These are phyloP conservation scores for Takashimella koratensis DNA, from an alignment of 1,284 basidiomycete genomes.

Conservation along the genomic window DNA sequence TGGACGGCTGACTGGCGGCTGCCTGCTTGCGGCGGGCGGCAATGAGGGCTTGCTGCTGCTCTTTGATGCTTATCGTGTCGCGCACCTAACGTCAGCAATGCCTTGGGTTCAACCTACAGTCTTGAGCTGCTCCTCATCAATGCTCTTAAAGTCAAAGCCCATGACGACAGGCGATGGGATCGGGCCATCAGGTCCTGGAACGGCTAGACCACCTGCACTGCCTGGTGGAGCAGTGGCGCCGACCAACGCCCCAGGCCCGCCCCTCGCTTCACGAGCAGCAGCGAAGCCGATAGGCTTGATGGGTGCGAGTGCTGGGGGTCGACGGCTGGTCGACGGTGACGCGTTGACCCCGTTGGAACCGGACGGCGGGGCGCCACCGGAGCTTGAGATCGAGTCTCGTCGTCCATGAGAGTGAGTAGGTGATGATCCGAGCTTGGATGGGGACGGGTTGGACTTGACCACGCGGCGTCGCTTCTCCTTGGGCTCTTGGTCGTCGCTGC, in stretches of 20 bases:
- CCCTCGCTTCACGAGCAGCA: slow-evolving; percentile 31
- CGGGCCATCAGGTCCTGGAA: slow-evolving; percentile 7
- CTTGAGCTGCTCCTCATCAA: slow-evolving; percentile 43
- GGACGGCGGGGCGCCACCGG: background rate
- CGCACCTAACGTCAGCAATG: slow-evolving; percentile 32
- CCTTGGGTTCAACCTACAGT: slow-evolving; percentile 27
- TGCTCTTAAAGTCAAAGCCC: slow-evolving; percentile 45
- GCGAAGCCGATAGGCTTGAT: slow-evolving; percentile 45
- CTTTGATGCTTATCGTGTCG: slow-evolving; percentile 44
- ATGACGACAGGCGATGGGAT: slow-evolving; percentile 45
- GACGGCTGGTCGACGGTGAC: slow-evolving; percentile 5
- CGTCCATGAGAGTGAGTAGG: background rate
- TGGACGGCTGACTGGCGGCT: slow-evolving; percentile 31
- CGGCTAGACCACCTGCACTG: background rate
- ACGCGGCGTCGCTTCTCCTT: background rate
- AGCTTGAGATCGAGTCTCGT: background rate
- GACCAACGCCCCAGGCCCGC: slow-evolving; percentile 21
- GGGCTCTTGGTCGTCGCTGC: background rate
- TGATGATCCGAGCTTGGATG: background rate
- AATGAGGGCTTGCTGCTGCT: slow-evolving; percentile 47
- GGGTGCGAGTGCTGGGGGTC: slow-evolving; percentile 19
- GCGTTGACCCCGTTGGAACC: slow-evolving; percentile 7
- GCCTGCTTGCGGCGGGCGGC: slow-evolving; percentile 39
- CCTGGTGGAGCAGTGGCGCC: background rate
- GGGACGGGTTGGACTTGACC: background rate